phyloP scores from a whole-genome alignment of 768 basidiomycete genomes.

The Auriculariales sp. region DNA sequence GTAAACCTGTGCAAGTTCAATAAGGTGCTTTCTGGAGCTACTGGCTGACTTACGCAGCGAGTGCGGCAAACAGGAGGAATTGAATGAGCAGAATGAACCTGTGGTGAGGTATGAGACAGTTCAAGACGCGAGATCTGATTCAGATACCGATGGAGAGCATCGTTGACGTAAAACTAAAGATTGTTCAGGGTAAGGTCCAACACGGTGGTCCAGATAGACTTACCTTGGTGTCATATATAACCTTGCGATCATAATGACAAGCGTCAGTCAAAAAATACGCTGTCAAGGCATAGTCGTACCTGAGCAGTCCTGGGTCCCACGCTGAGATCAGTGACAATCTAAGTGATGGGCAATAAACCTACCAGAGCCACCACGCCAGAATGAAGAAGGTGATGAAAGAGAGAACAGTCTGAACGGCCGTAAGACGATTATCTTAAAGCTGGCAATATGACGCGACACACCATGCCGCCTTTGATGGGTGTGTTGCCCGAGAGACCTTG shows the following conservation, averaged over 20 bases:
- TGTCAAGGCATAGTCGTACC: too few relatives aligned
- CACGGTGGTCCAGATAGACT: background rate
- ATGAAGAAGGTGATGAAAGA: background rate
- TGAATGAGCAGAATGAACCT: background rate
- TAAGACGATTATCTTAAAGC: too few relatives aligned
- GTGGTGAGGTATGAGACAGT: too few relatives aligned
- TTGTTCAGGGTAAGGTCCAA: background rate
- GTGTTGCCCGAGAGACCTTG: background rate
- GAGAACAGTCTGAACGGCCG: background rate
- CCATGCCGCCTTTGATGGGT: background rate
- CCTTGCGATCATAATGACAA: background rate
- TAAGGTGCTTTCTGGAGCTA: background rate
- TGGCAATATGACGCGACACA: too few relatives aligned
- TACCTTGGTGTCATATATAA: background rate
- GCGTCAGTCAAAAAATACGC: background rate
- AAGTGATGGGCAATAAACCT: too few relatives aligned
- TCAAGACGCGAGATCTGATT: too few relatives aligned
- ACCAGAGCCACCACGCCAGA: background rate
- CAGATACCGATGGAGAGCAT: too few relatives aligned
- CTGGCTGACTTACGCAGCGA: background rate
- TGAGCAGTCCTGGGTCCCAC: too few relatives aligned
- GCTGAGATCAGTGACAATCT: too few relatives aligned
- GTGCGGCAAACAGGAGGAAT: background rate
- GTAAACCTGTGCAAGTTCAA: background rate
- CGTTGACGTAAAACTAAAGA: background rate